A percentile compares a stretch with the other conserved stretches of the same genome.
These are phyloP conservation scores for Paspalum vaginatum DNA, from an alignment of 176 grass and related monocot genomes.

Conservation along the genomic window DNA sequence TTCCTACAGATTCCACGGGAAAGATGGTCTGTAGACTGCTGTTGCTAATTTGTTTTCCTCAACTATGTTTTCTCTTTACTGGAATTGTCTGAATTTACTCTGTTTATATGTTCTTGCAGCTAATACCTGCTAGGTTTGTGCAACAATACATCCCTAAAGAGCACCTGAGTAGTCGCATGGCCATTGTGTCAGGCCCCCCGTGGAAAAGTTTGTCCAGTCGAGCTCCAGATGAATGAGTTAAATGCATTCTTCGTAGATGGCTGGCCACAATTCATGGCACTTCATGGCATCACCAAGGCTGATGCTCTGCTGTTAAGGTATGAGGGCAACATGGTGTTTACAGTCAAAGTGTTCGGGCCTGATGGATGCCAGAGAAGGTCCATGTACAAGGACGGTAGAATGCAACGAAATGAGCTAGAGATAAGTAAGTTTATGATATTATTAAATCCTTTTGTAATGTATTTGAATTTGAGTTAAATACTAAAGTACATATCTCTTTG, in stretches of 20 bases:
- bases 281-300: background rate
- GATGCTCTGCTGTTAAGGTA: constrained; percentile 19
- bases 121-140: background rate
- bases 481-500: background rate
- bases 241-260: too few relatives aligned
- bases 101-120: background rate
- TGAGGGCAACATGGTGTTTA: constrained; percentile 19
- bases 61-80: background rate
- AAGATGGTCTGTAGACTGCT: background rate
- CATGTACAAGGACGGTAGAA: background rate
- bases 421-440: background rate
- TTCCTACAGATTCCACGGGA: background rate
- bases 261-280: background rate
- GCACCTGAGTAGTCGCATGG: background rate
- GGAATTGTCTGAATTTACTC: background rate
- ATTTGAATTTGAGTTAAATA: background rate
- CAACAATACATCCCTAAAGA: background rate
- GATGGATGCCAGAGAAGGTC: constrained; percentile 18
- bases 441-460: background rate
- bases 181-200: background rate
- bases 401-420: background rate
- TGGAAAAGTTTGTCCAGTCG: constrained; percentile 2
- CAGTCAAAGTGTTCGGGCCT: background rate
- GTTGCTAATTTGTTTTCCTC: background rate
- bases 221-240: background rate